phyloP scores from a whole-genome alignment of 495 filamentous ascomycete species.

The Neohortaea acidophila region DNA sequence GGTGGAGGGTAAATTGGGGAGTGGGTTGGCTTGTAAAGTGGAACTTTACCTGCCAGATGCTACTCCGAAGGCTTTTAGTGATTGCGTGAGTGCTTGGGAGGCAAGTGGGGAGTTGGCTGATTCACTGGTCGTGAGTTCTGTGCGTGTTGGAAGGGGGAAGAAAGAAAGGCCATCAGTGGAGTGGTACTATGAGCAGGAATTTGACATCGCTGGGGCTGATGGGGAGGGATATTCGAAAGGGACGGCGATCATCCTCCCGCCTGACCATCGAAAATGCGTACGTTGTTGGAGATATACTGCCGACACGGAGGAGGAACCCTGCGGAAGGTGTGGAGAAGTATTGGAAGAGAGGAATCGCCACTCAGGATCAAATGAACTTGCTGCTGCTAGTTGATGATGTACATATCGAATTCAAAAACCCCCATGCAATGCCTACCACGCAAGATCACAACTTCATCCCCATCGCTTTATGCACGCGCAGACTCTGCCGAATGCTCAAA shows the following conservation, averaged over 20 bases:
- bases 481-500: constrained; percentile 80
- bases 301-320: constrained; percentile 44
- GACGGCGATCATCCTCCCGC: constrained; percentile 48
- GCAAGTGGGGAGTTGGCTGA: constrained; percentile 43
- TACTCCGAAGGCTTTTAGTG: constrained; percentile 11
- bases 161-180: background rate
- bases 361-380: too few species aligned
- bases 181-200: constrained; percentile 26
- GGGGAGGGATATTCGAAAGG: too few species aligned
- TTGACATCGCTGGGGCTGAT: constrained; percentile 33
- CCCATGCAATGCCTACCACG: too few species aligned
- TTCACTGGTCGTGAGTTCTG: constrained; percentile 61
- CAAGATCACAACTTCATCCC: constrained; percentile 99
- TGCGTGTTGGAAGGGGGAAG: constrained; percentile 34
- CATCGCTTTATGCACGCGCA: constrained; percentile 77
- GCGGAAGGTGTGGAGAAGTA: constrained; percentile 57
- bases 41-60: constrained; percentile 24
- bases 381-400: too few species aligned
- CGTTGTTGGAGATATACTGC: constrained; percentile 77
- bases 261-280: constrained; percentile 55
- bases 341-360: constrained; percentile 31
- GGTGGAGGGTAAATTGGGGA: constrained; percentile 48
- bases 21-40: constrained; percentile 56
- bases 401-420: too few species aligned
- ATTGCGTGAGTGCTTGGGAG: constrained; percentile 18